Evolutionary conservation across 768 basidiomycete species (phyloP).

Genomic region (Leccinum sublutescens): DNA sequence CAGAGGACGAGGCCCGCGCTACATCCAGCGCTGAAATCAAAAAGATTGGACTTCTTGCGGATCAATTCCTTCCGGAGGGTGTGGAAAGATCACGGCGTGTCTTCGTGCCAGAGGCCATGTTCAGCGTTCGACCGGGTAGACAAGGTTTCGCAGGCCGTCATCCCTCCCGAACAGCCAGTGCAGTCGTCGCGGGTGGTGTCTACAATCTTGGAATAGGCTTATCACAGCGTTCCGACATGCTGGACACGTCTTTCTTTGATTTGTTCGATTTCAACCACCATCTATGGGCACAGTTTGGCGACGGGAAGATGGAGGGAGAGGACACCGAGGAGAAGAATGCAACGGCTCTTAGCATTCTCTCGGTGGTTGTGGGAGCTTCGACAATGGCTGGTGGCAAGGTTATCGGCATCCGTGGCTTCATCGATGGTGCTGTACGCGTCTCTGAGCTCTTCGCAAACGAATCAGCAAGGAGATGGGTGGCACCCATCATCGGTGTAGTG

Average conservation of each 20-base stretch:
- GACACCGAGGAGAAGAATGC: slow-evolving; percentile 41
- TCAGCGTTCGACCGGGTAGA: slow-evolving; percentile 53
- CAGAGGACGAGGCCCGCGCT: slow-evolving; percentile 80
- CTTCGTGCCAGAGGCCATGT: slow-evolving; percentile 99
- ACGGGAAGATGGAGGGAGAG: slow-evolving; percentile 34
- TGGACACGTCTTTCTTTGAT: slow-evolving; percentile 79
- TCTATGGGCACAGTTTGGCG: slow-evolving; percentile 68
- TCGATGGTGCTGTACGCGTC: slow-evolving; percentile 76
- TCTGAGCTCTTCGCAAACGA: slow-evolving; percentile 81
- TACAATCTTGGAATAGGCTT: slow-evolving; percentile 83
- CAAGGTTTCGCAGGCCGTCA: slow-evolving; percentile 39
- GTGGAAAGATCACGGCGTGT: slow-evolving; percentile 80
- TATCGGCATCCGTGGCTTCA: slow-evolving; percentile 67
- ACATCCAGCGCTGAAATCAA: slow-evolving; percentile 65
- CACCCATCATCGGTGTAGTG: slow-evolving; percentile 77
- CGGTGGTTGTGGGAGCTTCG: slow-evolving; percentile 79
- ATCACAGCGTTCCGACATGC: slow-evolving; percentile 70
- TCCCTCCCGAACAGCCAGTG: slow-evolving; percentile 36
- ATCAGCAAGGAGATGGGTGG: slow-evolving; percentile 79
- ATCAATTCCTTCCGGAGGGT: slow-evolving; percentile 73
- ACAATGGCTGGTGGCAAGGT: slow-evolving; percentile 88
- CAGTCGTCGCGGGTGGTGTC: slow-evolving; percentile 73
- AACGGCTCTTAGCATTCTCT: slow-evolving; percentile 69
- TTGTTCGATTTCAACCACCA: slow-evolving; percentile 85
- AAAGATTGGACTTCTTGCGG: slow-evolving; percentile 65